Evolutionary conservation across 2,329 filamentous ascomycete genomes (phyloP).

Genomic region (Ophioceras dolichostomum): DNA sequence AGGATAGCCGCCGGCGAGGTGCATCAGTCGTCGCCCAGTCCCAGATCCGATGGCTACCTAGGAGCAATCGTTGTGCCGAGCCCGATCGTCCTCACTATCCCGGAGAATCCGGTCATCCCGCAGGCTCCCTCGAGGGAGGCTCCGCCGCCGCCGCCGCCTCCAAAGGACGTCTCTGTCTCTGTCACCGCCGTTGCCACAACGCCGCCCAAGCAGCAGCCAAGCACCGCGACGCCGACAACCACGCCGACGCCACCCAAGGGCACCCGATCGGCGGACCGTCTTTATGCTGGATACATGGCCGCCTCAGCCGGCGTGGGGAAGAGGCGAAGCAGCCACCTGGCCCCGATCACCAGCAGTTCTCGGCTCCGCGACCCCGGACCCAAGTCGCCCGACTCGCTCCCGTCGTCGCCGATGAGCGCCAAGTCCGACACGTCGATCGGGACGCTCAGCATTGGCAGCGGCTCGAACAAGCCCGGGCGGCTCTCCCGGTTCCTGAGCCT

Average conservation of each 20-base stretch:
- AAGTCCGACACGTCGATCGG: constrained; percentile 17
- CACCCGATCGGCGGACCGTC: constrained; percentile 1
- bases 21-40: too few relatives aligned
- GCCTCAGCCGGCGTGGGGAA: constrained; percentile 5
- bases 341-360: constrained; percentile 10
- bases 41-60: too few relatives aligned
- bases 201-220: not conserved
- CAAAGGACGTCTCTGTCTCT: constrained; percentile 16
- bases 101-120: too few relatives aligned
- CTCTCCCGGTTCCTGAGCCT: constrained; percentile 27
- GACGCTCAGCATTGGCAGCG: constrained; percentile 20
- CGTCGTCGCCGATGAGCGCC: constrained; percentile 15
- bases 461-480: constrained; percentile 21
- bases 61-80: too few relatives aligned
- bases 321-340: constrained; percentile 9
- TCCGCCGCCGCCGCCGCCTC: constrained; percentile 21
- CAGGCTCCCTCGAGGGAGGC: constrained; percentile 9
- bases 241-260: not conserved
- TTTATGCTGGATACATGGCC: not conserved
- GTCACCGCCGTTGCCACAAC: too few relatives aligned
- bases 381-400: constrained; percentile 11
- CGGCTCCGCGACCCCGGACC: too few relatives aligned
- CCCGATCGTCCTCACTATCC: too few relatives aligned
- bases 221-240: too few relatives aligned
- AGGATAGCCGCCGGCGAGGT: constrained; percentile 2